Conservation (phyloP, 1,139 yeast species). For the Magnusiomyces suaveolens region DNA sequence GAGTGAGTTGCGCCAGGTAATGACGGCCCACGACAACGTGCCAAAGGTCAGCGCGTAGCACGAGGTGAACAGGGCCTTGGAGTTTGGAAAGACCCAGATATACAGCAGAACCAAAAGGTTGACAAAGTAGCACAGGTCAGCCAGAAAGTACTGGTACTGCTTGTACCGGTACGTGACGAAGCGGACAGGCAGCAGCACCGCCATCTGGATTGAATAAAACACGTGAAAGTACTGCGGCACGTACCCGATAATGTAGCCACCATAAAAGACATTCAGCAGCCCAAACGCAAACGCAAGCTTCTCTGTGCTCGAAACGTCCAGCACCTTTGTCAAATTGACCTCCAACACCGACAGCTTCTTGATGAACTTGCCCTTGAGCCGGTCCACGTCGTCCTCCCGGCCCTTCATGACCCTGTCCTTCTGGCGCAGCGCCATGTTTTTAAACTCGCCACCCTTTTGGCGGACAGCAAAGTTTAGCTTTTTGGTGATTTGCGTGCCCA, state of each 20-base stretch:
- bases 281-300: conserved; percentile 74
- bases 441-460: conserved; percentile 25
- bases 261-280: conserved; percentile 53
- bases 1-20: conserved; percentile 90
- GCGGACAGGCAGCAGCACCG: conserved; percentile 71
- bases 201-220: conserved; percentile 55
- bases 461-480: conserved; percentile 24
- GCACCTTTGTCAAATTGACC: conserved; percentile 36
- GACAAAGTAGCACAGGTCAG: conserved; percentile 89
- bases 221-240: conserved; percentile 70
- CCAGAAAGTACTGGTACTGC: conserved; percentile 76
- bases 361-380: conserved; percentile 24
- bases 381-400: conserved; percentile 30
- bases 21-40: conserved; percentile 84
- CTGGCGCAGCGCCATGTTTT: conserved; percentile 25
- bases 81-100: conserved; percentile 75
- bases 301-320: conserved; percentile 52
- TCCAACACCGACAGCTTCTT: conserved; percentile 48
- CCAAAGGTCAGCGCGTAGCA: conserved; percentile 89
- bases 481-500: conserved; percentile 26
- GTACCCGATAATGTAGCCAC: conserved; percentile 71
- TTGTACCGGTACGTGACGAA: conserved; percentile 72
- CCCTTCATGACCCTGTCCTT: conserved; percentile 24
- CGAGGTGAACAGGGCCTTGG: conserved; percentile 61
- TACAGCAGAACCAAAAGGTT: conserved; percentile 59